Conservation (phyloP, 1,284 basidiomycete species). For the Golubevia sp. region DNA sequence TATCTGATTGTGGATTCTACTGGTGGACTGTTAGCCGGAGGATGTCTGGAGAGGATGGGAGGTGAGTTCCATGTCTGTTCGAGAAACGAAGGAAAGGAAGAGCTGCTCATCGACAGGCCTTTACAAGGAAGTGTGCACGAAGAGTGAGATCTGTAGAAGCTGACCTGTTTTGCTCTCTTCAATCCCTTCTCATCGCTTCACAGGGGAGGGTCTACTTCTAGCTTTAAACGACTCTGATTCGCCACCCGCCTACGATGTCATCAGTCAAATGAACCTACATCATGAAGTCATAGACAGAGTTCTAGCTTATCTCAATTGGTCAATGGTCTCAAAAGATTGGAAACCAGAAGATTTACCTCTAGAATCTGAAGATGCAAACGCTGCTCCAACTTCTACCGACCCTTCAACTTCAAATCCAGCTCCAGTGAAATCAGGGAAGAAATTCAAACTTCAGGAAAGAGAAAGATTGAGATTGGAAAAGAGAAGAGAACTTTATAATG, state of each 20-base stretch:
- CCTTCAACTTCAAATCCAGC: neutral
- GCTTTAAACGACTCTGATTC: constrained; percentile 88
- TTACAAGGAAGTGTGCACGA: no score
- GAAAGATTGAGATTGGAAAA: constrained; percentile 74
- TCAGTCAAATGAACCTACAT: constrained; percentile 84
- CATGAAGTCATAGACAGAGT: constrained; percentile 68
- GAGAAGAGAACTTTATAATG: constrained; percentile 70
- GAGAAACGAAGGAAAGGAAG: neutral
- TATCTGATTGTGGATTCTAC: constrained; percentile 92
- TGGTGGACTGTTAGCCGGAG: constrained; percentile 80
- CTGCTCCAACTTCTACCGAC: neutral
- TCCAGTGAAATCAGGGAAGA: no score
- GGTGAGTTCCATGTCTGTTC: constrained; percentile 65
- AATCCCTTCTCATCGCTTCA: constrained; percentile 51
- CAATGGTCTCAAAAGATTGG: constrained; percentile 80
- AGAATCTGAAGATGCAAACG: constrained; percentile 13
- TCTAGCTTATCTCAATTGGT: constrained; percentile 83
- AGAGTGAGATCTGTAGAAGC: no score
- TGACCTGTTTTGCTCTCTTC: neutral
- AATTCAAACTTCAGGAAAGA: constrained; percentile 67
- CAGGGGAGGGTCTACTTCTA: constrained; percentile 77
- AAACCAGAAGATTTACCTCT: constrained; percentile 67
- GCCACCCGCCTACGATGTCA: constrained; percentile 85
- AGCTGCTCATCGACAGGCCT: no score
- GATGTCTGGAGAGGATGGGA: constrained; percentile 82